phyloP scores from a whole-genome alignment of 1,284 basidiomycete genomes.

The Irpex rosettiformis region DNA sequence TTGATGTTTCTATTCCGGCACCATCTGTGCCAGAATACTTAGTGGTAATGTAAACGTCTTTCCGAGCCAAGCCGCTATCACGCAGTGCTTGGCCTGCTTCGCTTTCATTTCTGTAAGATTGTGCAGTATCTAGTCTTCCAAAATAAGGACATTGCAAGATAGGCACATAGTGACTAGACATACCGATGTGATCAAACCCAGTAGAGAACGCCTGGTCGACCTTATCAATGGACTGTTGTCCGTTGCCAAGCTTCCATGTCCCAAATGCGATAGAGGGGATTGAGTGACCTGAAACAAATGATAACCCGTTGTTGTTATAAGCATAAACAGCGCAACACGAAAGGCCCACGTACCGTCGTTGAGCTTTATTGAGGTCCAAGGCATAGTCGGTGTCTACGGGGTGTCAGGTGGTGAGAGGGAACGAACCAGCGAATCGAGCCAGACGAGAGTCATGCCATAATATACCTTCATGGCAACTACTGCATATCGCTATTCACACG shows the following conservation, averaged over 20 bases:
- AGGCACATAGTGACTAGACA: slow-evolving; percentile 1
- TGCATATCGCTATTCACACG: background rate
- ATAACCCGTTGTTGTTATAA: background rate
- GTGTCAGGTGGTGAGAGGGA: background rate
- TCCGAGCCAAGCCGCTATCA: slow-evolving; percentile 32
- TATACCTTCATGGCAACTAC: background rate
- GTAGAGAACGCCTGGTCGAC: slow-evolving; percentile 30
- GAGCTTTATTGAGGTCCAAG: slow-evolving; percentile 1
- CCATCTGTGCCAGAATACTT: slow-evolving; percentile 54
- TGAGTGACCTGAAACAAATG: slow-evolving; percentile 29
- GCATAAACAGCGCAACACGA: background rate
- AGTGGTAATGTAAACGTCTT: slow-evolving; percentile 41
- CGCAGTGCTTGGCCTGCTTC: slow-evolving; percentile 35
- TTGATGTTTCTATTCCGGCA: slow-evolving; percentile 29
- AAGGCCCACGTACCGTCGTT: slow-evolving; percentile 1
- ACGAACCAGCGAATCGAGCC: background rate
- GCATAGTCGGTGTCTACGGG: background rate
- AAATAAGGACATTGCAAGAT: background rate
- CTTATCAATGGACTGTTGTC: slow-evolving; percentile 28
- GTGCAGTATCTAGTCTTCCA: slow-evolving; percentile 27
- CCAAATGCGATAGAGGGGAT: slow-evolving; percentile 58
- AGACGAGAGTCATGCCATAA: background rate
- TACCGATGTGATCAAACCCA: slow-evolving; percentile 30
- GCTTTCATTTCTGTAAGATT: slow-evolving; percentile 37
- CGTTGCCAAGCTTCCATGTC: slow-evolving; percentile 45